phyloP scores from a whole-genome alignment of 2,329 filamentous ascomycete genomes.

The Scortechinia acanthostroma region DNA sequence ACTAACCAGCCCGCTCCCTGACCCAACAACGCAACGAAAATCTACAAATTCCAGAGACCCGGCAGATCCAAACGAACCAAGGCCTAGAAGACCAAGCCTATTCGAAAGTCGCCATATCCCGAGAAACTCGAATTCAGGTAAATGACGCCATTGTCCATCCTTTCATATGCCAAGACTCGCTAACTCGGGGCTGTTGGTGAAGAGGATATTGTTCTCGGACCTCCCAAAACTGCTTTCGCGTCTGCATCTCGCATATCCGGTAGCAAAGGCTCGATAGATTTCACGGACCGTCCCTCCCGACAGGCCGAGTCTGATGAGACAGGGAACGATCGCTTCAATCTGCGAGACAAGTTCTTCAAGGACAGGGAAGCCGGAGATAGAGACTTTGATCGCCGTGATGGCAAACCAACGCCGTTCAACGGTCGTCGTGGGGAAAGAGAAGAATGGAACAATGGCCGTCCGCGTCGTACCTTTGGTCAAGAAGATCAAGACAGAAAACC shows the following conservation, averaged over 20 bases:
- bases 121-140: background rate
- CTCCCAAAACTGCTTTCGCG: conserved; percentile 54
- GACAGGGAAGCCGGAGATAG: conserved; percentile 20
- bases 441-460: background rate
- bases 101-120: background rate
- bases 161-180: conserved; percentile 8
- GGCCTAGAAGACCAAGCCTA: background rate
- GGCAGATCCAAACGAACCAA: background rate
- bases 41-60: background rate
- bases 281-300: conserved; percentile 21
- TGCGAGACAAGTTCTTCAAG: conserved; percentile 26
- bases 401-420: conserved; percentile 3
- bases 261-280: conserved; percentile 15
- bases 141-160: conserved; percentile 12
- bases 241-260: conserved; percentile 39
- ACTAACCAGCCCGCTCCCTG: background rate
- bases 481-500: background rate
- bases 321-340: conserved; percentile 28
- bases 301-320: conserved; percentile 22
- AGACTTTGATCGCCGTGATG: conserved; percentile 6
- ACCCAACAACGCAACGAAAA: background rate
- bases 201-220: conserved; percentile 57
- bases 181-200: conserved; percentile 16
- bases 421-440: conserved; percentile 5
- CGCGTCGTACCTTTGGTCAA: background rate